Percentiles rank a stretch among this genome's conserved stretches.
Evolutionary conservation across 2,329 filamentous ascomycete genomes (phyloP).

Genomic region (Penicillium sp.): DNA sequence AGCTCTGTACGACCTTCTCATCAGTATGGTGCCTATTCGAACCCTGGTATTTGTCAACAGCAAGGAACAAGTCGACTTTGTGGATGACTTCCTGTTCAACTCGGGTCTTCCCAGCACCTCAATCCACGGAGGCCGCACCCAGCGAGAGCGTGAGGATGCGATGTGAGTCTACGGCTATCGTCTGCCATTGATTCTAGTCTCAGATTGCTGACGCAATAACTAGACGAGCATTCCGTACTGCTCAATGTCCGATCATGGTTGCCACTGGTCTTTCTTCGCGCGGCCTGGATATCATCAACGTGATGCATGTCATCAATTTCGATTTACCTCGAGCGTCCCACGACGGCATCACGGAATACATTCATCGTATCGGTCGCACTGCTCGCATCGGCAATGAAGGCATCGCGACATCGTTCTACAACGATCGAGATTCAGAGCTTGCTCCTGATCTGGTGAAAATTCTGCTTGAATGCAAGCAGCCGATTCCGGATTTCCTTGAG

Average conservation of each 20-base stretch:
- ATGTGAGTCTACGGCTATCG: no score
- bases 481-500: slow-evolving; percentile 77
- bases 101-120: slow-evolving; percentile 75
- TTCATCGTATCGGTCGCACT: slow-evolving; percentile 92
- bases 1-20: slow-evolving; percentile 68
- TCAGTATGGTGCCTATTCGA: slow-evolving; percentile 66
- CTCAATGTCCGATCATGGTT: slow-evolving; percentile 73
- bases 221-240: slow-evolving; percentile 74
- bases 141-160: slow-evolving; percentile 87
- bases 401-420: slow-evolving; percentile 85
- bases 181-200: no score
- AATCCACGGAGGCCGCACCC: slow-evolving; percentile 82
- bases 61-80: slow-evolving; percentile 71
- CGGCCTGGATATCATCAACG: slow-evolving; percentile 81
- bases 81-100: slow-evolving; percentile 88
- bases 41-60: slow-evolving; percentile 89
- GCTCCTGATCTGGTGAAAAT: slow-evolving; percentile 73
- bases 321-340: slow-evolving; percentile 72
- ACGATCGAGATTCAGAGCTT: slow-evolving; percentile 69
- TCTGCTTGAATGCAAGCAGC: slow-evolving; percentile 74
- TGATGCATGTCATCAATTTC: slow-evolving; percentile 91
- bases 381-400: slow-evolving; percentile 88
- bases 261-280: slow-evolving; percentile 84
- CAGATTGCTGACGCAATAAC: slow-evolving; percentile 5
- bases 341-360: slow-evolving; percentile 91